A percentile compares a stretch with the other conserved stretches of the same genome.
Evolutionary conservation across 2,329 filamentous ascomycete species (phyloP).

Genomic region (Exophiala phaeomuriformis): DNA sequence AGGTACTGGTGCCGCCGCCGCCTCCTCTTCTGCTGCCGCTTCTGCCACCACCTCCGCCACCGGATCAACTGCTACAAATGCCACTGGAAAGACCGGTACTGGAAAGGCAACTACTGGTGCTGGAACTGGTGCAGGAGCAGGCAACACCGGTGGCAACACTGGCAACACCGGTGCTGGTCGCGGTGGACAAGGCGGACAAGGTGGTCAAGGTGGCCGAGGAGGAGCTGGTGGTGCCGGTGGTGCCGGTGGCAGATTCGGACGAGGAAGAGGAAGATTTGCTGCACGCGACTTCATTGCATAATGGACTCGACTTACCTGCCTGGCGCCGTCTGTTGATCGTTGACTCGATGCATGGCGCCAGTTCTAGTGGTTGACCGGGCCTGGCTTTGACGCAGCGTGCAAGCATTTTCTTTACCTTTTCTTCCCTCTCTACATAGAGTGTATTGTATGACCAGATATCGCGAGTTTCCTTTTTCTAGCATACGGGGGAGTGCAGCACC

Average conservation of each 20-base stretch:
- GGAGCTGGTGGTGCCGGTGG: neutral
- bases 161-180: neutral
- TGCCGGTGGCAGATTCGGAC: conserved; percentile 12
- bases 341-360: too few species aligned
- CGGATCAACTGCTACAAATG: neutral
- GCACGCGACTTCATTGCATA: conserved; percentile 23
- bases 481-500: neutral
- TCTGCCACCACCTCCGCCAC: conserved; percentile 1
- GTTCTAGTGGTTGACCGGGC: too few species aligned
- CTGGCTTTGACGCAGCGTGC: neutral
- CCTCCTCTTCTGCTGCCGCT: conserved; percentile 1
- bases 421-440: neutral
- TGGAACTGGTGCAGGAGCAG: neutral
- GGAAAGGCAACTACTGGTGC: neutral
- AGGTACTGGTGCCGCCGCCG: conserved; percentile 40
- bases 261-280: conserved; percentile 21
- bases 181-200: neutral
- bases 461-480: neutral
- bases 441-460: neutral
- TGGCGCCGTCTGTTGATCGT: too few species aligned
- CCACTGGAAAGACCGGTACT: neutral
- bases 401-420: neutral
- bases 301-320: neutral
- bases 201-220: conserved; percentile 8
- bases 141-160: conserved; percentile 2